Conservation (phyloP, 1,139 yeast genomes). For the Nematodospora anomalae region DNA sequence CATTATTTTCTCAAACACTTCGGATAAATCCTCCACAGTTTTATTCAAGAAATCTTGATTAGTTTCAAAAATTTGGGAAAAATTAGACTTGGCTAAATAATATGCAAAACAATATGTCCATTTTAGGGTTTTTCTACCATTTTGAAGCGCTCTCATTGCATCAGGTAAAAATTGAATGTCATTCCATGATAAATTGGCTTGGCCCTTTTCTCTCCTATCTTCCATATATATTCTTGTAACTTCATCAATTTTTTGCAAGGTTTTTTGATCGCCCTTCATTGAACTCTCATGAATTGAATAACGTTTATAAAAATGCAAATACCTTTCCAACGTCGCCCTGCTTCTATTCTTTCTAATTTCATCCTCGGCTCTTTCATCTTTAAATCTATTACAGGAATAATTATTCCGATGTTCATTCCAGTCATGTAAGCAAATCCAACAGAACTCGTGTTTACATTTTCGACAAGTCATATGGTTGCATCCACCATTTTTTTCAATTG, state of each 20-base stretch:
- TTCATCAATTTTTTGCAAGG: slow-evolving; percentile 61
- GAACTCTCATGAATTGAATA: slow-evolving; percentile 80
- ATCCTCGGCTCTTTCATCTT: slow-evolving; percentile 26
- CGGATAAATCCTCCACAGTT: slow-evolving; percentile 79
- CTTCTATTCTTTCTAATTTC: slow-evolving; percentile 33
- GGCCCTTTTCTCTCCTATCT: slow-evolving; percentile 25
- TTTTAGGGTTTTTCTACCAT: slow-evolving; percentile 75
- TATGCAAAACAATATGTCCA: slow-evolving; percentile 91
- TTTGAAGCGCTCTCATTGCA: slow-evolving; percentile 61
- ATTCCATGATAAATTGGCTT: slow-evolving; percentile 68
- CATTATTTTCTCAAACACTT: slow-evolving; percentile 60
- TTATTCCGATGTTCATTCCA: slow-evolving; percentile 75
- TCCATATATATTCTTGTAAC: slow-evolving; percentile 62
- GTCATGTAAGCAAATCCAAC: slow-evolving; percentile 86
- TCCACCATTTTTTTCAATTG: slow-evolving; percentile 88
- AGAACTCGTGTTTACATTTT: slow-evolving; percentile 75
- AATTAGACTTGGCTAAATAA: slow-evolving; percentile 53
- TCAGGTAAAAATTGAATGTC: slow-evolving; percentile 84
- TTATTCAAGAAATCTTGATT: slow-evolving; percentile 70
- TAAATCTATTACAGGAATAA: slow-evolving; percentile 67
- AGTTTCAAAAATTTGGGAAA: slow-evolving; percentile 65
- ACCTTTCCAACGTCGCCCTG: slow-evolving; percentile 56
- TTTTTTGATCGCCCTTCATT: slow-evolving; percentile 66
- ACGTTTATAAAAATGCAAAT: slow-evolving; percentile 74
- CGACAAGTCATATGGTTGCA: slow-evolving; percentile 94